phyloP scores from a whole-genome alignment of 768 basidiomycete species.

The Collybiopsis confluens region DNA sequence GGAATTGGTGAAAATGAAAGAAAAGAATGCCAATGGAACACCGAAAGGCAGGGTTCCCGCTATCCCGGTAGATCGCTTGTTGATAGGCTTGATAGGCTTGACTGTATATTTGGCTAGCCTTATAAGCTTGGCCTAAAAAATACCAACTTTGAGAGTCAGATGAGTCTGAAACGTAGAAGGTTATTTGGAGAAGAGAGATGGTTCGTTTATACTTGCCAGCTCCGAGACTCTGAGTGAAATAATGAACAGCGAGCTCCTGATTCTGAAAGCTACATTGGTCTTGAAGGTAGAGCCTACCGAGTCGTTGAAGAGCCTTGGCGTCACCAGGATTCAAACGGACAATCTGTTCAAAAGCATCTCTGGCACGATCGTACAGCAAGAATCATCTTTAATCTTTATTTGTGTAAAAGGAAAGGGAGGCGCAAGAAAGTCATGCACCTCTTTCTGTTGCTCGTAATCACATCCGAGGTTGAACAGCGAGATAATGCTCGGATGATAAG shows the following conservation, averaged over 20 bases:
- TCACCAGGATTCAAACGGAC: slow-evolving; percentile 90
- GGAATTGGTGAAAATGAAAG: slow-evolving; percentile 99
- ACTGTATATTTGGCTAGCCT: slow-evolving; percentile 98
- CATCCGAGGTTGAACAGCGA: slow-evolving; percentile 99
- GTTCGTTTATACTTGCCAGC: slow-evolving; percentile 87
- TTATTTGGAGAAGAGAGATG: no score
- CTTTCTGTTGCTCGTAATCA: slow-evolving; percentile 97
- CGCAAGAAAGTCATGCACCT: no score
- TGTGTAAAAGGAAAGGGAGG: no score
- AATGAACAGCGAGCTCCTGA: slow-evolving; percentile 90
- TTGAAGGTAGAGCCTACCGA: slow-evolving; percentile 97
- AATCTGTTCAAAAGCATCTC: slow-evolving; percentile 97
- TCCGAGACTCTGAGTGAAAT: slow-evolving; percentile 92
- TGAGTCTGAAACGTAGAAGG: slow-evolving; percentile 69
- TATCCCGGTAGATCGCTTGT: slow-evolving; percentile 99
- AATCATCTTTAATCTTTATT: no score
- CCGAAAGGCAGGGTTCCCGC: slow-evolving; percentile 99
- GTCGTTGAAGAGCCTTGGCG: slow-evolving; percentile 95
- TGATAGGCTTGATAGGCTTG: slow-evolving; percentile 99
- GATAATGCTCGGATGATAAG: slow-evolving; percentile 81
- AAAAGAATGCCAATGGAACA: slow-evolving; percentile 98
- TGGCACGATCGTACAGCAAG: slow-evolving; percentile 76
- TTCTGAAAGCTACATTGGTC: slow-evolving; percentile 93
- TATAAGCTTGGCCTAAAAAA: slow-evolving; percentile 94
- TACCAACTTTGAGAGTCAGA: slow-evolving; percentile 99